Percentiles rank a stretch among this genome's conserved stretches.
These are phyloP conservation scores for Escovopsis weberi DNA, from an alignment of 2,329 filamentous ascomycete species.

Conservation along the genomic window DNA sequence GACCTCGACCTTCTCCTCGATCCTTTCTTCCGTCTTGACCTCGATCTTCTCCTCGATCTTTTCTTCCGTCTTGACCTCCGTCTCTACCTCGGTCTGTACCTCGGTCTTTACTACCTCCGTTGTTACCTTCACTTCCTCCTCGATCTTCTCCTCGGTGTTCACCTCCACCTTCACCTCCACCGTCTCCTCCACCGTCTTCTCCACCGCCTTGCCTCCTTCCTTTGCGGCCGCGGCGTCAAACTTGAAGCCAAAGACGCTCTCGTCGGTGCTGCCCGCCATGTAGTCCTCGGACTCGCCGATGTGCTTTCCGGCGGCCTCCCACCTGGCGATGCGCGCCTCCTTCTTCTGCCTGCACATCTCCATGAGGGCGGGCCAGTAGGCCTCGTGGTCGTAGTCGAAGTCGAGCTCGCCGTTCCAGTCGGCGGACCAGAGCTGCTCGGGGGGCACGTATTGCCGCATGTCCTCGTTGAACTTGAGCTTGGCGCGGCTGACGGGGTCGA, in stretches of 20 bases:
- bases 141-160: not conserved
- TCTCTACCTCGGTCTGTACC: no score
- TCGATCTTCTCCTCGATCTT: slow-evolving; percentile 2
- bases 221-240: slow-evolving; percentile 6
- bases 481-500: slow-evolving; percentile 82
- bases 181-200: not conserved
- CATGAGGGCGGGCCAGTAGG: slow-evolving; percentile 80
- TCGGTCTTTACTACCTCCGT: no score
- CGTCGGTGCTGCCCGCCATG: slow-evolving; percentile 47
- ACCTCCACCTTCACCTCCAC: slow-evolving; percentile 8
- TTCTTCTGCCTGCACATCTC: slow-evolving; percentile 53
- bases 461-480: slow-evolving; percentile 98
- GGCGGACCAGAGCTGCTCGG: slow-evolving; percentile 66
- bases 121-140: no score
- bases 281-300: slow-evolving; percentile 83
- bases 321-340: slow-evolving; percentile 49
- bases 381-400: slow-evolving; percentile 79
- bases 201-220: slow-evolving; percentile 7
- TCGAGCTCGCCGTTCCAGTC: slow-evolving; percentile 63
- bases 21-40: not conserved
- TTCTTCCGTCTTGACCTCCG: no score
- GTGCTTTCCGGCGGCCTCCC: slow-evolving; percentile 64
- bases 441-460: slow-evolving; percentile 65
- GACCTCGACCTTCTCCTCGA: not conserved
- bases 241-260: slow-evolving; percentile 20